phyloP scores from a whole-genome alignment of 2,329 filamentous ascomycete genomes.

The Aspergillus sp. region DNA sequence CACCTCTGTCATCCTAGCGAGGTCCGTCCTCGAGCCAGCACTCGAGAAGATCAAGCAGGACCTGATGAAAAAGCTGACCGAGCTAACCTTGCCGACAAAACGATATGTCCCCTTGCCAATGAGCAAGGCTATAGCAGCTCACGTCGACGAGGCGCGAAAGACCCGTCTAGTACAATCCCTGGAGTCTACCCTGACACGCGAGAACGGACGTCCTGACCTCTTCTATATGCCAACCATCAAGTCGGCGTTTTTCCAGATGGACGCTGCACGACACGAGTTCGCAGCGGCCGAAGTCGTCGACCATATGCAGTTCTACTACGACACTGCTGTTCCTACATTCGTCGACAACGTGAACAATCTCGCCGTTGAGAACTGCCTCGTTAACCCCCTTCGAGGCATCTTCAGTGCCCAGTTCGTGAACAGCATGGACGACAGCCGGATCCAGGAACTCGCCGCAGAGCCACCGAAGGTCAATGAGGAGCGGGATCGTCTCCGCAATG shows the following conservation, averaged over 20 bases:
- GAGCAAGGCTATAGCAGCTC: background rate
- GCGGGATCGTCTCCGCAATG: slow-evolving; percentile 12
- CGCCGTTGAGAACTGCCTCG: slow-evolving; percentile 50
- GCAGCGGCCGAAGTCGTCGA: slow-evolving; percentile 45
- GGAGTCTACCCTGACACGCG: background rate
- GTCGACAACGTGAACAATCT: slow-evolving; percentile 52
- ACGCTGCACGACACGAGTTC: slow-evolving; percentile 28
- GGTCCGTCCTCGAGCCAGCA: slow-evolving; percentile 19
- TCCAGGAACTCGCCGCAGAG: slow-evolving; percentile 41
- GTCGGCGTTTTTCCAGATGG: background rate
- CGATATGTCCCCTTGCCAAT: slow-evolving; percentile 26
- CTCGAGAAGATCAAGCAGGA: slow-evolving; percentile 21
- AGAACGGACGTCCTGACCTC: background rate
- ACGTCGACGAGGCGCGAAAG: slow-evolving; percentile 8
- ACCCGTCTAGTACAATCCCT: slow-evolving; percentile 10
- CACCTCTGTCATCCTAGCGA: slow-evolving; percentile 19
- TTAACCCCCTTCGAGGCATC: slow-evolving; percentile 43
- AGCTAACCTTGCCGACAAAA: slow-evolving; percentile 23
- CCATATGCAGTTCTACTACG: slow-evolving; percentile 39
- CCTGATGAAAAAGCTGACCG: slow-evolving; percentile 23
- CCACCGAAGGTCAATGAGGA: slow-evolving; percentile 13
- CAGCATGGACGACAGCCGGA: slow-evolving; percentile 32
- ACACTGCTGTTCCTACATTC: slow-evolving; percentile 43
- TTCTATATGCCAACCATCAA: background rate
- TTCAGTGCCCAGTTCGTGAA: slow-evolving; percentile 41